These are phyloP conservation scores for Barnettozyma salicaria DNA, from an alignment of 805 yeast species.

Conservation along the genomic window DNA sequence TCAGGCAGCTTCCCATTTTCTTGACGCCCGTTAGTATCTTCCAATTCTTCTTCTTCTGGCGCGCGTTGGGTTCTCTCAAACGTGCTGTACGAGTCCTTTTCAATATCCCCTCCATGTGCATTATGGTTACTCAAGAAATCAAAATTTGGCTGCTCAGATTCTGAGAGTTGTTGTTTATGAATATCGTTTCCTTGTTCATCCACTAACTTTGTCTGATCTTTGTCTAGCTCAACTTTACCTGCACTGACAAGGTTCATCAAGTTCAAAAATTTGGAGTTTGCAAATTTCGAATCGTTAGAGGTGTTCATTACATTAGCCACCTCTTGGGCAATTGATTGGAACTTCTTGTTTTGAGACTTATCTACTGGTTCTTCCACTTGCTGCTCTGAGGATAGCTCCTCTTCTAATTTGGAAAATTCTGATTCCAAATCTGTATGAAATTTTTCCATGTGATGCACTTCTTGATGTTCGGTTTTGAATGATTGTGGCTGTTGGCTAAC, in stretches of 20 bases:
- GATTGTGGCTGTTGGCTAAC: constrained; percentile 9
- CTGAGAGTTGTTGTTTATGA: constrained; percentile 12
- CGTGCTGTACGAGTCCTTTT: neutral
- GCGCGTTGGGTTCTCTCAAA: constrained; percentile 12
- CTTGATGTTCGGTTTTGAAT: constrained; percentile 22
- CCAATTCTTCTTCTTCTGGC: constrained; percentile 6
- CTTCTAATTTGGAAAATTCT: constrained; percentile 14
- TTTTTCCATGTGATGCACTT: constrained; percentile 14
- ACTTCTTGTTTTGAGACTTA: constrained; percentile 14
- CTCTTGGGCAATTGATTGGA: constrained; percentile 24
- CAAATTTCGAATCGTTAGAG: constrained; percentile 17
- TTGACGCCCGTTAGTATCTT: constrained; percentile 3
- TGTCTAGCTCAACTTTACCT: constrained; percentile 21
- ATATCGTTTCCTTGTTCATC: constrained; percentile 24
- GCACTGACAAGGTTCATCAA: constrained; percentile 23
- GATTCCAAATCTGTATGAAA: constrained; percentile 15
- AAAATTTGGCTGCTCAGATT: constrained; percentile 8
- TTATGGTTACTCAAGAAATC: constrained; percentile 4
- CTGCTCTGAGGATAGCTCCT: too few species aligned
- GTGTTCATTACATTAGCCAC: constrained; percentile 24
- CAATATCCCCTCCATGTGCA: constrained; percentile 8
- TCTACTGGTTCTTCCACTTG: constrained; percentile 1
- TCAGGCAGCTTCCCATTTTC: constrained; percentile 18
- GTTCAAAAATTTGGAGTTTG: constrained; percentile 24
- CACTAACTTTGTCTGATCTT: constrained; percentile 23